These are phyloP conservation scores for Sporothrix brasiliensis DNA, from an alignment of 2,329 filamentous ascomycete species.

Conservation along the genomic window DNA sequence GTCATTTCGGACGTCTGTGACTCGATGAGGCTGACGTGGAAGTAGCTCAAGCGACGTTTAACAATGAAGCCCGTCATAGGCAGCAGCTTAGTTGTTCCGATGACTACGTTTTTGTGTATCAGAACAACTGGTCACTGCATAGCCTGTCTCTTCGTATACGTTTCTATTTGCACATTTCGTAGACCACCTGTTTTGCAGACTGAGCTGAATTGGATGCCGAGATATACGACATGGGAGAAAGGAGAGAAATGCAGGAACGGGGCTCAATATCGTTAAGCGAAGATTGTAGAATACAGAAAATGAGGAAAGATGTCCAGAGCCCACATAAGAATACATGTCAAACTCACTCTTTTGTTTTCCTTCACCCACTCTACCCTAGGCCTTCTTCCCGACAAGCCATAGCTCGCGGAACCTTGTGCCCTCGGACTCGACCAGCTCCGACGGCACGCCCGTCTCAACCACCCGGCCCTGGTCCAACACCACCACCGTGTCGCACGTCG, in stretches of 20 bases:
- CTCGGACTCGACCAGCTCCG: conserved; percentile 31
- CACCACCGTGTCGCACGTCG: conserved; percentile 54
- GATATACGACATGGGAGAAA: not conserved
- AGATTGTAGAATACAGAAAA: not conserved
- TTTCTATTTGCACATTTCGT: not conserved
- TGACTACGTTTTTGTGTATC: conserved; percentile 9
- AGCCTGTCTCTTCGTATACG: not conserved
- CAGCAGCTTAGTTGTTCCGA: conserved; percentile 7
- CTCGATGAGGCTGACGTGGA: conserved; percentile 6
- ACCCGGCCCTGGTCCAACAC: conserved; percentile 55
- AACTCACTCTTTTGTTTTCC: not conserved
- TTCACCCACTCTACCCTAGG: not conserved
- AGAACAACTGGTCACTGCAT: too few relatives aligned
- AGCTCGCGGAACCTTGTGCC: conserved; percentile 32
- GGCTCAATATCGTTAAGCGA: not conserved
- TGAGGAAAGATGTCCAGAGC: not conserved
- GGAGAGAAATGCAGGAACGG: not conserved
- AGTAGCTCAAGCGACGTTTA: not conserved
- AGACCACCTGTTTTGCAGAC: conserved; percentile 6
- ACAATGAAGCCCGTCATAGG: not conserved
- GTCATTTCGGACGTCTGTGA: not conserved
- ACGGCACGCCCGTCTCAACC: conserved; percentile 45
- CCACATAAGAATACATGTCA: not conserved
- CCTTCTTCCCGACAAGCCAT: conserved; percentile 33
- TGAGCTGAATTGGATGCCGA: not conserved